Percentiles rank a stretch among this genome's conserved stretches.
phyloP scores from a whole-genome alignment of 257 asterid species.

The Primulina huaijiensis region DNA sequence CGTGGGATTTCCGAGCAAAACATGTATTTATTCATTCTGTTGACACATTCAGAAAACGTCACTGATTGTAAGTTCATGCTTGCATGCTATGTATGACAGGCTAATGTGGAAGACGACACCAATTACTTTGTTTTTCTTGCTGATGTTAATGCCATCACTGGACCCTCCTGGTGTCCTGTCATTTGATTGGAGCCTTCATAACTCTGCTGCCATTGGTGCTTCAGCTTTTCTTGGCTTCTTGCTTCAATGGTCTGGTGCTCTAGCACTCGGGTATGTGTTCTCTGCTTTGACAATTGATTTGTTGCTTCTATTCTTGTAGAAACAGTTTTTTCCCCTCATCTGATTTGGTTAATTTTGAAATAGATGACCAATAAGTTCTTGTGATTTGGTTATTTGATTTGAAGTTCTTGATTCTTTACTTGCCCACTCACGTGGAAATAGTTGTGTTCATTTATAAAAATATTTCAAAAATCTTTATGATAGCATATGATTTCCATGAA shows the following conservation, averaged over 20 bases:
- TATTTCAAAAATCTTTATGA: too few species aligned
- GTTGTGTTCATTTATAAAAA: neutral
- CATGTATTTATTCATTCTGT: slow-evolving; percentile 11
- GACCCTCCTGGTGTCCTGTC: slow-evolving; percentile 96
- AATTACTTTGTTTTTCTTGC: slow-evolving; percentile 79
- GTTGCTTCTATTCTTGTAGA: slow-evolving; percentile 4
- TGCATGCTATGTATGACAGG: slow-evolving; percentile 39
- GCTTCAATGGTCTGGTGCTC: slow-evolving; percentile 99
- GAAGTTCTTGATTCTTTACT: neutral
- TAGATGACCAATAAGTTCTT: neutral
- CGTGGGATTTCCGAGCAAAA: neutral
- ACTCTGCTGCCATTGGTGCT: slow-evolving; percentile 56
- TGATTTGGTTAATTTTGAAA: neutral
- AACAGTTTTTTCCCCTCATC: neutral
- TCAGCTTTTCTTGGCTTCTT: slow-evolving; percentile 93
- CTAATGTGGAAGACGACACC: slow-evolving; percentile 99
- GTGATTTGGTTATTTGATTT: neutral
- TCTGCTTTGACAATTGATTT: slow-evolving; percentile 12
- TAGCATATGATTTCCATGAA: neutral
- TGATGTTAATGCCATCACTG: slow-evolving; percentile 84
- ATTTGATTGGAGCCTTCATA: slow-evolving; percentile 61
- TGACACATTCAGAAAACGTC: slow-evolving; percentile 1
- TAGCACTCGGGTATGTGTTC: slow-evolving; percentile 82
- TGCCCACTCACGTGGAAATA: neutral
- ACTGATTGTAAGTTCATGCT: slow-evolving; percentile 3